Base-by-base conservation (phyloP, 2,329 filamentous ascomycete genomes). In the Penicillium decumbens region DNA sequence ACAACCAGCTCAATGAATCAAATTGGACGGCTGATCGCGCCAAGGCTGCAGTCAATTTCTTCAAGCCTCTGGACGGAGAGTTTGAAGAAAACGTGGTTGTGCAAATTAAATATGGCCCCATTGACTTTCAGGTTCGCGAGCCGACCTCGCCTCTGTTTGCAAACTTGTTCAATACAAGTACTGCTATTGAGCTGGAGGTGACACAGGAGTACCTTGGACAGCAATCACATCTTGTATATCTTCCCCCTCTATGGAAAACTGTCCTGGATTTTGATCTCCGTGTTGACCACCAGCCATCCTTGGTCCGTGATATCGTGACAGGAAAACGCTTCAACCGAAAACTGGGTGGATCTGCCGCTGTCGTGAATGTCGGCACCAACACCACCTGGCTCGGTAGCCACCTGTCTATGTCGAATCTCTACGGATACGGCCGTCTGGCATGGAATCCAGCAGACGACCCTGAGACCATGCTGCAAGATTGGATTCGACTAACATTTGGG, bases 71-170 rank as follows among this genome's bases (percentile, higher is more conserved):
- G 0, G 85, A 88, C 58, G 79, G 76, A 4, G 65, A 82, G 51
- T 88, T 88, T 49, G 81, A 84, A 20, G 80, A 84, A 40, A 88
- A 88, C 41, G 84, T 88, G 0, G 75, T 88, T 0, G 75, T 88
- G 2, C 85, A 89, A 62, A 83, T 88, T 67, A 89, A 88, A 66
- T 87, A 84, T 54, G 85, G 85, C 0, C 84, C 85, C 0, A 88
- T 88, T 51, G 85, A 88, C 61, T 88, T 88, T 65, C 85, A 88
- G 59, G 82, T 87, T 9, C 79, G 85, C 30, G 85, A 88, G 63
- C 81, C 85, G 1, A 68, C 77, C 1, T 85, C 80, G 3, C 84
- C 85, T 0, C 68, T 89, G 1, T 87, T 88, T 54, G 76, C 74
- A 5, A 73, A 77, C 40, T 58, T 80, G 6, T 87, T 0, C 58